Evolutionary conservation across 1,284 basidiomycete genomes (phyloP), one percentile per base, ranked within the genome.

Genomic region (Tilletia indica): DNA sequence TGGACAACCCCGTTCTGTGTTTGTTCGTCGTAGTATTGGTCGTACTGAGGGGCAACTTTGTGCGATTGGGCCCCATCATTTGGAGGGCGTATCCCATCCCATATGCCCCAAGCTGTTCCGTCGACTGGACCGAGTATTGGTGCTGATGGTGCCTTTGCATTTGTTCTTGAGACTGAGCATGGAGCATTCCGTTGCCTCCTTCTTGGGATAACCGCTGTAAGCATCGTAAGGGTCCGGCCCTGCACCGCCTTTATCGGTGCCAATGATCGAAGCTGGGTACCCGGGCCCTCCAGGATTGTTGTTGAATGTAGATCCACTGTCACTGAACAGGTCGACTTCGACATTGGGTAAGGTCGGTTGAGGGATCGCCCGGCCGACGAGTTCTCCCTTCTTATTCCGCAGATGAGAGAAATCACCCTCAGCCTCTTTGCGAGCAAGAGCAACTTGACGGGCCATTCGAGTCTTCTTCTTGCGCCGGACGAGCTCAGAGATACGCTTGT

Each of bases 331-430:
- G 74, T 93, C 91, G 72, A 97, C 87, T 25, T 90, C 91, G 70
- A 99, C 88, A 75, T 92, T 92, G n/a, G 95, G 95, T 64, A 98
- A 88, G 1, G 95, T 99, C 0, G 95, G 95, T 85, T 97, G 94
- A n/a, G 92, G 92, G 31, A 93, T 87, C n/a, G 92, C 91, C 76
- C 91, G 89, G 21, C 88, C 89, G 70, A 93, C 88, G 79, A 93
- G 86, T 82, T 93, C 90, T 69, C 94, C 94, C 84, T 93, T 94
- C 87, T 93, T 93, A 87, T 94, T 94, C 88, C 92, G 95, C 78
- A 96, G 87, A 85, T 95, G 93, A 64, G 92, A 92, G 85, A 88
- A 95, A 84, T 94, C 92, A 74, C 93, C 92, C 77, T 89, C 89
- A 2, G 94, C 96, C 85, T 97, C 91, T 83, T 94, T 94, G 87